Conservation (phyloP, 176 grass and related monocot genomes). For the Phoenix dactylifera region DNA sequence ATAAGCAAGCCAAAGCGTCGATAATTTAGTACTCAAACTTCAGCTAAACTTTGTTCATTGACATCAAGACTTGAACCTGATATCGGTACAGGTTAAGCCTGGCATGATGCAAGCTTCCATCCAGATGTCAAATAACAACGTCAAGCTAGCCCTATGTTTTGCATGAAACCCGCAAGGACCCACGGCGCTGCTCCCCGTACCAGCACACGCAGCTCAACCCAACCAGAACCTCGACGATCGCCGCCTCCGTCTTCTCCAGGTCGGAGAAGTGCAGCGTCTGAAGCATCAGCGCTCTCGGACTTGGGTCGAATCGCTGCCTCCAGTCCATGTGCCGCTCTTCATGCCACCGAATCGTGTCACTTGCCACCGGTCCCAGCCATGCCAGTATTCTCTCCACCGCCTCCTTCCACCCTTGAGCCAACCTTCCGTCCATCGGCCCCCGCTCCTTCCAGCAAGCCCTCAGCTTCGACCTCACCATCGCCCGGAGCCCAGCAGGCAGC, state of each 20-base stretch:
- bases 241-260: conserved; percentile 72
- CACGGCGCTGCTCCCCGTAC: conserved; percentile 72
- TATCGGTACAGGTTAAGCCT: too few species aligned
- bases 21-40: too few species aligned
- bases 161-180: conserved; percentile 23
- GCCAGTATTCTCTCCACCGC: conserved; percentile 50
- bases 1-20: too few species aligned
- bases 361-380: conserved; percentile 78
- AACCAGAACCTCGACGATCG: conserved; percentile 90
- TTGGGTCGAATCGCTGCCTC: conserved; percentile 43
- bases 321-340: conserved; percentile 88
- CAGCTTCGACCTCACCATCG: conserved; percentile 71
- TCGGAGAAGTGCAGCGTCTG: conserved; percentile 82
- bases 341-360: conserved; percentile 65
- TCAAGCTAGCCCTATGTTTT: too few species aligned
- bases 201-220: conserved; percentile 81
- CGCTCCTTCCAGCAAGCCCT: conserved; percentile 75
- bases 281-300: conserved; percentile 40
- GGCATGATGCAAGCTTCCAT: too few species aligned
- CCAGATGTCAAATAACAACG: too few species aligned
- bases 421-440: conserved; percentile 44
- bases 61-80: too few species aligned
- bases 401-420: conserved; percentile 85
- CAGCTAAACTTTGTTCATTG: too few species aligned
- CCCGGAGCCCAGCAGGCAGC: conserved; percentile 58